Evolutionary conservation across 305 asterid genomes (phyloP).

Genomic region (Stenogyne calaminthoides): DNA sequence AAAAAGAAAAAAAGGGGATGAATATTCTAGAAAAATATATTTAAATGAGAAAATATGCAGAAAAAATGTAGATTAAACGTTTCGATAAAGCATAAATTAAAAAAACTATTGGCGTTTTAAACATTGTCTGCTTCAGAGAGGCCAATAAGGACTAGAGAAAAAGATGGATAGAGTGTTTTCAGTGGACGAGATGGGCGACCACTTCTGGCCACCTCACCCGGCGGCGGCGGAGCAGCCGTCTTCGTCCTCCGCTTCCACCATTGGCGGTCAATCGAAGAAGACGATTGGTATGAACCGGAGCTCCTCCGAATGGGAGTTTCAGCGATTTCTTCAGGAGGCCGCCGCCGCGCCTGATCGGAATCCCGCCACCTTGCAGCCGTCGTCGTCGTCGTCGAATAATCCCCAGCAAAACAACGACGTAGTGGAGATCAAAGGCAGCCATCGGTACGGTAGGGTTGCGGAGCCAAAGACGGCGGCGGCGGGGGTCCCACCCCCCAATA

Average conservation of each 20-base stretch:
- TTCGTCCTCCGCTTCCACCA: conserved; percentile 37
- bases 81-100: not conserved
- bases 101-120: not conserved
- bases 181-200: conserved; percentile 58
- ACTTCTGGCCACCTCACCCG: conserved; percentile 62
- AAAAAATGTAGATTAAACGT: not conserved
- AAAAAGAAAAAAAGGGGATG: too few relatives aligned
- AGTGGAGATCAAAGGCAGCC: conserved; percentile 45
- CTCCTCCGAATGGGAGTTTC: conserved; percentile 92
- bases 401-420: conserved; percentile 37
- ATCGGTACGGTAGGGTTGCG: not conserved
- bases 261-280: conserved; percentile 41
- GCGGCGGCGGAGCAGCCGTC: conserved; percentile 35
- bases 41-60: not conserved
- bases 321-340: conserved; percentile 72
- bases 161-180: conserved; percentile 70
- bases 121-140: not conserved
- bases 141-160: conserved; percentile 13
- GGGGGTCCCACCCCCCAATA: conserved; percentile 37
- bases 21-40: too few relatives aligned
- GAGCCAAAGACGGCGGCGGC: conserved; percentile 26
- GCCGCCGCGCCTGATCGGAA: conserved; percentile 46
- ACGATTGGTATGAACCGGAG: conserved; percentile 75
- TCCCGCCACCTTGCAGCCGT: conserved; percentile 20
- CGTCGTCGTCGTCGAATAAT: conserved; percentile 30